These are phyloP conservation scores for Gracilaria gracilis DNA, from an alignment of 23 red algal genomes.

Conservation along the genomic window DNA sequence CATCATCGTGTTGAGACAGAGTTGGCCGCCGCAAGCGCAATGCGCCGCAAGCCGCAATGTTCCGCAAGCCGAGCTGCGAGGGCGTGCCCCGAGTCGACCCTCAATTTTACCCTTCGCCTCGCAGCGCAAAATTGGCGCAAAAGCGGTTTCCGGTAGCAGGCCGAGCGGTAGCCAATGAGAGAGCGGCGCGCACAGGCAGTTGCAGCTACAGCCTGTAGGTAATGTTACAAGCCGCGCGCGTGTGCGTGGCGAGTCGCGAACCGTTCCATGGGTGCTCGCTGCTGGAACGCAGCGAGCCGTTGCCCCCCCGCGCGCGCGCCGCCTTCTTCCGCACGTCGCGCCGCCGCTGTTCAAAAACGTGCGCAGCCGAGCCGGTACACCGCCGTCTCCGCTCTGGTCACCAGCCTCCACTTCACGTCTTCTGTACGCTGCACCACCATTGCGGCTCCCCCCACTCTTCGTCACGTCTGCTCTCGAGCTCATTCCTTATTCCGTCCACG, in stretches of 20 bases:
- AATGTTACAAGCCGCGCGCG: background rate
- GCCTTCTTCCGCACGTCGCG: no score
- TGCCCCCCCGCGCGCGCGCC: background rate
- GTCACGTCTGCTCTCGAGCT: background rate
- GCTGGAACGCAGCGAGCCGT: slow-evolving; percentile 25
- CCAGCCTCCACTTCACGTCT: no score
- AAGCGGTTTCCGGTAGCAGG: background rate
- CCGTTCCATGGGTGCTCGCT: slow-evolving; percentile 2
- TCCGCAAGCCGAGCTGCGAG: no score
- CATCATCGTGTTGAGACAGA: no score
- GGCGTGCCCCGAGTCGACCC: no score
- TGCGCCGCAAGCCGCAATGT: no score
- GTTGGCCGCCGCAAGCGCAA: no score
- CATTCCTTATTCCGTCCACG: background rate
- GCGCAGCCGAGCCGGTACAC: no score
- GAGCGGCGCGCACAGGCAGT: background rate
- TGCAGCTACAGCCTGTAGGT: background rate
- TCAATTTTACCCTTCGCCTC: no score
- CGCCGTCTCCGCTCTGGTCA: no score
- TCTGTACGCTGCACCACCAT: background rate
- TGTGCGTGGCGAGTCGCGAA: background rate
- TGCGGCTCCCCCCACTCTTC: background rate
- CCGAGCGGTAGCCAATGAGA: background rate
- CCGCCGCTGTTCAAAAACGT: no score
- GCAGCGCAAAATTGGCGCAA: background rate